Evolutionary conservation across 495 filamentous ascomycete genomes (phyloP), one percentile per base, ranked within the genome.

Genomic region (Glarea lozoyensis): DNA sequence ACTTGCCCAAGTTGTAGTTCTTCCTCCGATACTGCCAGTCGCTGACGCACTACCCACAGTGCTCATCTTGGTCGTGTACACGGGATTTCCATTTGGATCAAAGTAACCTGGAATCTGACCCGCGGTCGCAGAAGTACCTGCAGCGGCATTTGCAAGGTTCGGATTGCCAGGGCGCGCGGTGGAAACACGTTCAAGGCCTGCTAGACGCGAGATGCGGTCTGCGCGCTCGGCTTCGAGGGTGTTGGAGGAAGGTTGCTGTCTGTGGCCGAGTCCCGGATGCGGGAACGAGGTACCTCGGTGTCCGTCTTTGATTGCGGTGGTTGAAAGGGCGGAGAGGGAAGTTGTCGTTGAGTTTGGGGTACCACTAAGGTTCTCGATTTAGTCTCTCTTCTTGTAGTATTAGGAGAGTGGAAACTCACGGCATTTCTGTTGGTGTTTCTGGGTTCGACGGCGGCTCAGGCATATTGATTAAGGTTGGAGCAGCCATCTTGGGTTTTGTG

Each of bases 231-330:
- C 87, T 48, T 92, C 88, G 19, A 88, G 76, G 44, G 79, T 83
- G 38, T 73, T 84, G 29, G 72, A 72, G 5, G 80, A 84, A 5
- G 72, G 66, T 18, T 66, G 70, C 57, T 84, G 80, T 5, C 64
- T 63, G 44, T 77, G 78, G 37, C 67, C 64, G 40, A 74, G 73
- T 47, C 67, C 61, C 37, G 66, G 62, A 38, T 70, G 60, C 15
- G 70, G 68, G 43, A 67, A 67, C 18, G 65, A 59, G 45, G 85
- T 76, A 55, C 88, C 88, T 45, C 83, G 82, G 50, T 93, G 86
- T 45, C 88, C 88, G 53, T 95, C 88, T 64, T 93, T 95, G 68
- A 92, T 92, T 36, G 88, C 88, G 4, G 86, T 89, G 20, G 88
- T 95, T 15, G 84, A 90, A 23, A 94, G 72, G 10, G 84, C 81